Conservation (phyloP, 176 grass and related monocot species). For the Chloris gayana region DNA sequence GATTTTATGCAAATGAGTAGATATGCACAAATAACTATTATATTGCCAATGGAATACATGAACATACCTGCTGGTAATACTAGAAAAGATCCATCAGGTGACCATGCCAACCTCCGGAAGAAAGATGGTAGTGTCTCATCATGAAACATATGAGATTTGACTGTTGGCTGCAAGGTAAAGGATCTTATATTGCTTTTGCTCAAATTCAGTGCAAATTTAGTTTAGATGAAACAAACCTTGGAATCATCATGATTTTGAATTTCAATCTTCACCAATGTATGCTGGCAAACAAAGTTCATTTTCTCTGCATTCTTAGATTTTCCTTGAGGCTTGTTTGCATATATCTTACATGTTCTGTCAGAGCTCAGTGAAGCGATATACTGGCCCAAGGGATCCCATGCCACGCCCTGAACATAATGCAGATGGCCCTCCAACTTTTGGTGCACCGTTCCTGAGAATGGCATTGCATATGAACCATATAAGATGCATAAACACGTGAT, state of each 20-base stretch:
- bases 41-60: not conserved
- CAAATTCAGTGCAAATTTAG: slow-evolving; percentile 9
- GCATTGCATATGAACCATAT: slow-evolving; percentile 22
- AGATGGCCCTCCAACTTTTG: slow-evolving; percentile 92
- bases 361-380: slow-evolving; percentile 93
- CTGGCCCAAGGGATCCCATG: slow-evolving; percentile 93
- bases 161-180: slow-evolving; percentile 59
- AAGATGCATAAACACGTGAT: not conserved
- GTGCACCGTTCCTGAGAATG: slow-evolving; percentile 61
- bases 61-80: slow-evolving; percentile 81
- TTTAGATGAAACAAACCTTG: slow-evolving; percentile 60
- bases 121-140: slow-evolving; percentile 97
- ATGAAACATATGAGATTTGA: slow-evolving; percentile 88
- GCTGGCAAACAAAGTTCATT: slow-evolving; percentile 87
- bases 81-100: slow-evolving; percentile 95
- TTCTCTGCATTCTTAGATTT: slow-evolving; percentile 72
- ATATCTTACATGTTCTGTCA: slow-evolving; percentile 89
- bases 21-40: not conserved
- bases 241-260: slow-evolving; percentile 67
- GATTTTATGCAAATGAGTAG: not conserved
- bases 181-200: slow-evolving; percentile 7
- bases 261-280: slow-evolving; percentile 70
- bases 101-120: slow-evolving; percentile 94
- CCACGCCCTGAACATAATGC: slow-evolving; percentile 98
- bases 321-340: slow-evolving; percentile 84